Percentiles rank a stretch among this genome's conserved stretches.
These are phyloP conservation scores for Eucalyptus tenuipes DNA, from an alignment of 345 rosid species.

Conservation along the genomic window DNA sequence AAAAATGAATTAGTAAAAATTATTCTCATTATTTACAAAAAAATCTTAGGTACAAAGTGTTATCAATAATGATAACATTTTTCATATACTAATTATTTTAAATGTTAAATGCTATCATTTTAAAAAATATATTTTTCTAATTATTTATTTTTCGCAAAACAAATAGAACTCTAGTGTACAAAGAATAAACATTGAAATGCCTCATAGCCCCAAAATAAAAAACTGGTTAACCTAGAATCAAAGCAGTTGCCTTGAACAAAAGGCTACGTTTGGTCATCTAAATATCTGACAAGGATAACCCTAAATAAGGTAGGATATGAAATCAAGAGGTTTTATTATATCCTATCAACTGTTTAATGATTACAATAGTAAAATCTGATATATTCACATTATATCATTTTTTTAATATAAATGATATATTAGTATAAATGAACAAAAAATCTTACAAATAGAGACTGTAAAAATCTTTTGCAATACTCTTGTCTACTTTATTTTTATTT, in stretches of 20 bases:
- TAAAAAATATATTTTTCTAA: too few species aligned
- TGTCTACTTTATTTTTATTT: too few species aligned
- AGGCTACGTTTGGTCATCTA: too few species aligned
- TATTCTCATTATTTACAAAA: background rate
- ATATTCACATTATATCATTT: too few species aligned
- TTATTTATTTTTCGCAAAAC: background rate
- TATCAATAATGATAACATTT: background rate
- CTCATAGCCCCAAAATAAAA: background rate
- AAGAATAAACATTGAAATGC: background rate
- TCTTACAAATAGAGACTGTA: too few species aligned
- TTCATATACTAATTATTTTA: background rate
- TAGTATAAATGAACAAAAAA: too few species aligned
- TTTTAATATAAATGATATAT: too few species aligned
- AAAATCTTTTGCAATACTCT: too few species aligned
- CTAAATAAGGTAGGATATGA: fast-evolving
- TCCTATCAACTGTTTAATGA: too few species aligned
- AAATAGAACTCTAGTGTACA: background rate
- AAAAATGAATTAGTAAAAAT: background rate
- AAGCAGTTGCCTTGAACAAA: background rate
- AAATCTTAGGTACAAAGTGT: background rate
- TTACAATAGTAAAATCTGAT: fast-evolving
- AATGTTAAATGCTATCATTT: too few species aligned
- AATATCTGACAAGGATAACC: too few species aligned
- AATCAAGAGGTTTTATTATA: too few species aligned
- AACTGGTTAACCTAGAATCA: background rate